These are phyloP conservation scores for Lycium ferocissimum DNA, from an alignment of 257 asterid genomes.

Conservation along the genomic window DNA sequence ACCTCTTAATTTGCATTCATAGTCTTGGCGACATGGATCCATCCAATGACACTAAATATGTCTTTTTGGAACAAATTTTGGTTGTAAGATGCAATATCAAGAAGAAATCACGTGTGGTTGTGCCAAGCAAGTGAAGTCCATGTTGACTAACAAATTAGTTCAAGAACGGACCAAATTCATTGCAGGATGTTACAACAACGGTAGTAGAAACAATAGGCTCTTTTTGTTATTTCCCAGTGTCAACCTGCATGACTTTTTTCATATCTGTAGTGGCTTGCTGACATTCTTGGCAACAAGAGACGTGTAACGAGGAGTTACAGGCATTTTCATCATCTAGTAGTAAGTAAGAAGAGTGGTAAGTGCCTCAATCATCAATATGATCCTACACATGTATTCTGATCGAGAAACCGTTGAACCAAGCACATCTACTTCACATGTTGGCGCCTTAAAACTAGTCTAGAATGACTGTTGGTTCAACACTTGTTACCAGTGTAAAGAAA, in stretches of 20 bases:
- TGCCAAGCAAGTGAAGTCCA: conserved; percentile 64
- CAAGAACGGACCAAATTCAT: conserved; percentile 49
- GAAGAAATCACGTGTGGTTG: conserved; percentile 63
- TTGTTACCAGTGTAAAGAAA: too few relatives aligned
- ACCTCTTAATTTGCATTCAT: conserved; percentile 57
- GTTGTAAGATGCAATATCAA: conserved; percentile 63
- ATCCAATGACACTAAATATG: conserved; percentile 60
- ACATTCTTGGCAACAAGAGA: conserved; percentile 62
- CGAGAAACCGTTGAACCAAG: too few relatives aligned
- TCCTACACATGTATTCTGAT: too few relatives aligned
- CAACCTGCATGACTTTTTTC: conserved; percentile 56
- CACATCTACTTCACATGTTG: too few relatives aligned
- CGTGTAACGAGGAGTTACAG: conserved; percentile 30
- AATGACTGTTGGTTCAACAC: too few relatives aligned
- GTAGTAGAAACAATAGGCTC: background rate
- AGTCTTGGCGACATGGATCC: conserved; percentile 57
- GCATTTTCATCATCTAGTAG: too few relatives aligned
- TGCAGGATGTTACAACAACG: background rate
- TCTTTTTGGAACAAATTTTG: conserved; percentile 66
- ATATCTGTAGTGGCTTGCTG: conserved; percentile 59
- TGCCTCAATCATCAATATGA: too few relatives aligned
- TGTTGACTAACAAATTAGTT: conserved; percentile 51
- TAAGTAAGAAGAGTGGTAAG: too few relatives aligned
- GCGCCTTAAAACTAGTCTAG: too few relatives aligned
- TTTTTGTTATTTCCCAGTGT: conserved; percentile 43